Evolutionary conservation across 257 asterid species (phyloP).

Genomic region (Solanum sejunctum): DNA sequence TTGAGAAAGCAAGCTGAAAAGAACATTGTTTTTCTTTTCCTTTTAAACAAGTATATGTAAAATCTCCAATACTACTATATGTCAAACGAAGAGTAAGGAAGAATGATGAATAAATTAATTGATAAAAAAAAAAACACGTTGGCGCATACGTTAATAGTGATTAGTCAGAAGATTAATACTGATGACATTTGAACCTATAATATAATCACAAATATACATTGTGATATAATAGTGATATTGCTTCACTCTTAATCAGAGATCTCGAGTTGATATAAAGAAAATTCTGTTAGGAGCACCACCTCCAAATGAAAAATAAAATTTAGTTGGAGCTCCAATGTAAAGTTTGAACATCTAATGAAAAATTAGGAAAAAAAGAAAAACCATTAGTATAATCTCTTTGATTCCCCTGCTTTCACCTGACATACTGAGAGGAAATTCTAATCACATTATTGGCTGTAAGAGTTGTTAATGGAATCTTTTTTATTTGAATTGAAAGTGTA

Average conservation of each 20-base stretch:
- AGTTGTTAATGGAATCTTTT: neutral
- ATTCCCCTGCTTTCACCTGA: neutral
- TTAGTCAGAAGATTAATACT: too few relatives aligned
- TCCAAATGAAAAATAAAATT: too few relatives aligned
- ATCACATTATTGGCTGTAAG: neutral
- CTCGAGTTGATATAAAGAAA: too few relatives aligned
- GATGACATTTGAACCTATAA: neutral
- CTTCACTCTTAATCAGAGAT: too few relatives aligned
- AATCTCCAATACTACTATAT: neutral
- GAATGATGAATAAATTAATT: neutral
- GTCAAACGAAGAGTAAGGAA: neutral
- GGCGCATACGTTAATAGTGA: neutral
- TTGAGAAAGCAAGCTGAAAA: neutral
- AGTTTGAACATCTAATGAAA: too few relatives aligned
- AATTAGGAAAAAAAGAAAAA: neutral
- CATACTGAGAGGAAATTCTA: neutral
- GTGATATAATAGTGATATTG: too few relatives aligned
- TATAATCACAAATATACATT: neutral
- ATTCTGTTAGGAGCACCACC: too few relatives aligned
- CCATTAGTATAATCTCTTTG: neutral
- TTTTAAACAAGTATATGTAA: neutral
- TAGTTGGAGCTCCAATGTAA: too few relatives aligned
- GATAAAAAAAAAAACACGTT: neutral
- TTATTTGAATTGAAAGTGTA: neutral
- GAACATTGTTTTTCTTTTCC: neutral